Percentiles rank a stretch among this genome's conserved stretches.
Evolutionary conservation across 2,329 filamentous ascomycete genomes (phyloP).

Genomic region (Zopfia rhizophila): DNA sequence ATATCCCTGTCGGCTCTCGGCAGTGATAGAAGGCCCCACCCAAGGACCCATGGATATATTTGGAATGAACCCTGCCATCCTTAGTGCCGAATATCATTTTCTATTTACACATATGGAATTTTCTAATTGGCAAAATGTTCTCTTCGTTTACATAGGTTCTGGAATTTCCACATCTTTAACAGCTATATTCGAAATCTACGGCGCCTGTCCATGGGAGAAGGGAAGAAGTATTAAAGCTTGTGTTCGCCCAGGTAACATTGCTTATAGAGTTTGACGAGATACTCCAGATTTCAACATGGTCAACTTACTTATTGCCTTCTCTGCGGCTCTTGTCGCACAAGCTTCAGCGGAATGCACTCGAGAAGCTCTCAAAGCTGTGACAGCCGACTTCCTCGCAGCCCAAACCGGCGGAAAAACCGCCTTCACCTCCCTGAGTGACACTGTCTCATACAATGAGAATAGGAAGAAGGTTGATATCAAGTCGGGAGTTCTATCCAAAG

Average conservation of each 20-base stretch:
- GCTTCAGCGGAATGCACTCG: constrained; percentile 33
- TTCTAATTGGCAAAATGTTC: background rate
- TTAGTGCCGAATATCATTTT: constrained; percentile 16
- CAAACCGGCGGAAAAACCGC: constrained; percentile 34
- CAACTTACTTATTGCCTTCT: constrained; percentile 3
- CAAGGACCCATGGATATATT: constrained; percentile 5
- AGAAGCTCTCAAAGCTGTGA: constrained; percentile 30
- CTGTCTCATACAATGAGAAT: constrained; percentile 38
- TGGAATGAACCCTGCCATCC: background rate
- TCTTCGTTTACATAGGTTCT: background rate
- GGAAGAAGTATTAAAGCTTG: too few relatives aligned
- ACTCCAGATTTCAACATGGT: constrained; percentile 13
- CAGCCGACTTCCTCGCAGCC: constrained; percentile 29
- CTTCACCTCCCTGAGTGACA: constrained; percentile 28
- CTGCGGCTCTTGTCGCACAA: constrained; percentile 19
- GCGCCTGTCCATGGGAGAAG: too few relatives aligned
- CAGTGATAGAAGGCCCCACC: constrained; percentile 10
- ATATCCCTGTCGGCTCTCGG: too few relatives aligned
- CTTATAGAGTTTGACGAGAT: too few relatives aligned
- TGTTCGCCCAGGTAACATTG: too few relatives aligned
- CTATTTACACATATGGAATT: background rate
- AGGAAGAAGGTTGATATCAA: constrained; percentile 32
- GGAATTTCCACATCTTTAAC: background rate
- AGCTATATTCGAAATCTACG: too few relatives aligned
- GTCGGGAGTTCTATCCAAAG: constrained; percentile 32